A percentile compares a stretch with the other conserved stretches of the same genome.
phyloP scores from a whole-genome alignment of 2,329 filamentous ascomycete species.

The Hymenotorrendiella dingleyae region DNA sequence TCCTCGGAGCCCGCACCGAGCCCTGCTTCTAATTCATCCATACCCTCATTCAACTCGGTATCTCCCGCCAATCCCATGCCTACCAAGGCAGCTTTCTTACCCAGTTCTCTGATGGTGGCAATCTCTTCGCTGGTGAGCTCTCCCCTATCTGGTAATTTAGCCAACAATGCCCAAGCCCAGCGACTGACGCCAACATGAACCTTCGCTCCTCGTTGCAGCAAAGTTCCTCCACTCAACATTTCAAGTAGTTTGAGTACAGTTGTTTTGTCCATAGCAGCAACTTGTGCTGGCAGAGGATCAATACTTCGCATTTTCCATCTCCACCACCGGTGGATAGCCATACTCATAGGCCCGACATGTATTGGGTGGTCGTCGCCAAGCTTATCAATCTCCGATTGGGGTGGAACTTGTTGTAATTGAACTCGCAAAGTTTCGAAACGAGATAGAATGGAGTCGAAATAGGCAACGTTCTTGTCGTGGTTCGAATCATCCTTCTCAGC shows the following conservation, averaged over 20 bases:
- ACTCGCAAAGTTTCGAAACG: constrained; percentile 62
- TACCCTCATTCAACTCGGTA: constrained; percentile 35
- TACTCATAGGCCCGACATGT: constrained; percentile 36
- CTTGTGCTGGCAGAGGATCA: constrained; percentile 52
- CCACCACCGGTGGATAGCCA: constrained; percentile 46
- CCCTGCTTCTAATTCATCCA: constrained; percentile 42
- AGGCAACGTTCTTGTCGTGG: constrained; percentile 52
- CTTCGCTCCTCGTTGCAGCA: constrained; percentile 49
- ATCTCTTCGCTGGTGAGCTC: constrained; percentile 72
- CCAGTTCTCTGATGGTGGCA: constrained; percentile 70
- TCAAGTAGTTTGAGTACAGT: constrained; percentile 60
- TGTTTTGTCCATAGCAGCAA: constrained; percentile 60
- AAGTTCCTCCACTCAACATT: constrained; percentile 57
- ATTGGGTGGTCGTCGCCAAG: constrained; percentile 47
- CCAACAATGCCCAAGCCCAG: constrained; percentile 83
- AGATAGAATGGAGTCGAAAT: constrained; percentile 58
- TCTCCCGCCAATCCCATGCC: constrained; percentile 30
- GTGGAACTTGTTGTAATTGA: constrained; percentile 51
- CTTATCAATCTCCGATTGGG: constrained; percentile 43
- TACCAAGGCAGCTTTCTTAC: constrained; percentile 63
- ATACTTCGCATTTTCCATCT: constrained; percentile 43
- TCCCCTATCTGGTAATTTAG: constrained; percentile 66
- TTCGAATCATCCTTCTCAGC: constrained; percentile 24
- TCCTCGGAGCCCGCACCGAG: constrained; percentile 31
- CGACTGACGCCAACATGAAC: constrained; percentile 63